Evolutionary conservation across 2,329 filamentous ascomycete genomes (phyloP).

Genomic region (Fusarium mexicanum): DNA sequence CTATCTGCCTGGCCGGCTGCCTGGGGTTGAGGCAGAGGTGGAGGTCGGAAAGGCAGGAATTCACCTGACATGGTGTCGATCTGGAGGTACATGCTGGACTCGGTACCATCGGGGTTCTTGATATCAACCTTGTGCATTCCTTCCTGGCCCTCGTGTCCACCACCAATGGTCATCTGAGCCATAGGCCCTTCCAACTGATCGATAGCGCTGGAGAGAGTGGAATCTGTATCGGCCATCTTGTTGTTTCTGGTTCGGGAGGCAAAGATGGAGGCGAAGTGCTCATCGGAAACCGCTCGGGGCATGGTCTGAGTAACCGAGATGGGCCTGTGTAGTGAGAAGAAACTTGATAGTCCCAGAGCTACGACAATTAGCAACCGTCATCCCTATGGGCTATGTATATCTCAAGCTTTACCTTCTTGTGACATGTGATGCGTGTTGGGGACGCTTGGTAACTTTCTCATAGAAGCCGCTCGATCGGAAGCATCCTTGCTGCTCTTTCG

Average conservation of each 20-base stretch:
- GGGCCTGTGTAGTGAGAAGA: conserved; percentile 95
- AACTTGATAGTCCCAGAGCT: conserved; percentile 90
- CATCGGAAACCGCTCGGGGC: conserved; percentile 75
- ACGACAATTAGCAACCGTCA: conserved; percentile 28
- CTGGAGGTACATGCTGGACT: conserved; percentile 70
- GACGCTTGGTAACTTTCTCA: conserved; percentile 74
- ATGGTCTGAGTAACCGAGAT: conserved; percentile 88
- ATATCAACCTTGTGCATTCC: conserved; percentile 61
- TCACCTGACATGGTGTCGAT: conserved; percentile 74
- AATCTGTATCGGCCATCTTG: conserved; percentile 70
- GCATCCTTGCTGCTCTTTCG: conserved; percentile 65
- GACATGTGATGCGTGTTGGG: conserved; percentile 79
- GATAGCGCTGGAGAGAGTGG: conserved; percentile 70
- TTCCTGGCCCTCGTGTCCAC: conserved; percentile 56
- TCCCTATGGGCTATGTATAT: too few relatives aligned
- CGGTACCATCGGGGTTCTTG: conserved; percentile 64
- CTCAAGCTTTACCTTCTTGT: conserved; percentile 64
- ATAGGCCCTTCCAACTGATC: conserved; percentile 68
- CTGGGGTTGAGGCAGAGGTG: conserved; percentile 78
- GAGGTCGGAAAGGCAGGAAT: conserved; percentile 84
- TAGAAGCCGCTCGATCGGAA: conserved; percentile 55
- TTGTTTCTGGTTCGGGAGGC: conserved; percentile 61
- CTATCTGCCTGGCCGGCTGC: conserved; percentile 52
- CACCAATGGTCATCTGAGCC: conserved; percentile 60
- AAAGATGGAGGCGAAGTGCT: conserved; percentile 88